Conservation (phyloP, 169 alveolate species). For the Plasmodium vivax region DNA sequence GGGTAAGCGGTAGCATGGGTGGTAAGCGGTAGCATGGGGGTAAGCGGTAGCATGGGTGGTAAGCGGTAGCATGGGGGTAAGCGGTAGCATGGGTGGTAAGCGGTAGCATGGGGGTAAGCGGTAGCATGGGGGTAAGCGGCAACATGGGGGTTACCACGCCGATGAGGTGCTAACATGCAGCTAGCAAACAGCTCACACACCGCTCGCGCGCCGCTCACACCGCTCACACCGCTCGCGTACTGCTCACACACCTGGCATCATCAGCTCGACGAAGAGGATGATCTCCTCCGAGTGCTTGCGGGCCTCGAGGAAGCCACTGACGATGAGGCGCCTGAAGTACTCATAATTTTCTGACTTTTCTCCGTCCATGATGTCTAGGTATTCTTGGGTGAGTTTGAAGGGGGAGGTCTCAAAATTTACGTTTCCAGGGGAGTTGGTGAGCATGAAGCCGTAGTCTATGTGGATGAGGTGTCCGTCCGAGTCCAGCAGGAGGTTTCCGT, state of each 20-base stretch:
- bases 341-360: constrained; percentile 91
- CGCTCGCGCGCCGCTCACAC: too few species aligned
- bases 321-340: constrained; percentile 89
- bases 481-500: constrained; percentile 95
- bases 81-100: too few species aligned
- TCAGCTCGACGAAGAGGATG: constrained; percentile 90
- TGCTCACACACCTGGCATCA: constrained; percentile 84
- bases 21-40: too few species aligned
- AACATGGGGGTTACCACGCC: neutral
- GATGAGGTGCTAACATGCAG: neutral
- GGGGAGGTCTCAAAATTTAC: constrained; percentile 96
- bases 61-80: too few species aligned
- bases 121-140: too few species aligned
- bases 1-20: too few species aligned
- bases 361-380: constrained; percentile 95
- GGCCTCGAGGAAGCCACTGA: constrained; percentile 90
- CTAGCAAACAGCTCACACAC: too few species aligned
- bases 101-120: too few species aligned
- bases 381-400: constrained; percentile 96
- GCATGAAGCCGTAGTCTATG: constrained; percentile 96
- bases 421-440: constrained; percentile 97
- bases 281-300: constrained; percentile 91
- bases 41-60: too few species aligned
- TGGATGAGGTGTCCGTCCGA: constrained; percentile 96
- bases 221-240: neutral